Evolutionary conservation across 2,329 filamentous ascomycete species (phyloP).

Genomic region (Sclerotinia sclerotiorum): DNA sequence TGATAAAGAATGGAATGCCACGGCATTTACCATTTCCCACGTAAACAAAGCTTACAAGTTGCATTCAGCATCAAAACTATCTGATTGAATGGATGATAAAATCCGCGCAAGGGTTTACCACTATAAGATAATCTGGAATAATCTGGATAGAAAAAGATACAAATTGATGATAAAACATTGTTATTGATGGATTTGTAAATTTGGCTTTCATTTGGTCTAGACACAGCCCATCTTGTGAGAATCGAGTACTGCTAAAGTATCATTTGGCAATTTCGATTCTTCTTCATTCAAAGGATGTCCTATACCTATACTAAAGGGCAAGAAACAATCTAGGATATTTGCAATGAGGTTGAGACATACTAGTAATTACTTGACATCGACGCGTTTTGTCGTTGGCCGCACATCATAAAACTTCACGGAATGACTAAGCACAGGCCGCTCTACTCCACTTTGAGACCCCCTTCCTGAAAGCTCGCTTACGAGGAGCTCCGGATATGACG

Average conservation of each 20-base stretch:
- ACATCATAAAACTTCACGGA: not conserved
- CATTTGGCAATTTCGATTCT: not conserved
- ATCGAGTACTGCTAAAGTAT: not conserved
- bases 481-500: not conserved
- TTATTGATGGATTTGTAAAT: too few species aligned
- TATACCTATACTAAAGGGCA: not conserved
- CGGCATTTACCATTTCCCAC: not conserved
- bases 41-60: not conserved
- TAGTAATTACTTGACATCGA: not conserved
- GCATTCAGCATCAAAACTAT: not conserved
- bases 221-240: too few species aligned
- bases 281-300: not conserved
- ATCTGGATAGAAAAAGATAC: rapidly evolving
- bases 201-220: too few species aligned
- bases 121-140: too few species aligned
- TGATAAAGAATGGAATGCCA: not conserved
- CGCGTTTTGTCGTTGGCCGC: not conserved
- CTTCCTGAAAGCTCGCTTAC: too few species aligned
- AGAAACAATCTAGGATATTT: not conserved
- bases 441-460: too few species aligned
- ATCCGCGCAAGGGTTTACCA: too few species aligned
- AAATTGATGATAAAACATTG: not conserved
- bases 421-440: not conserved
- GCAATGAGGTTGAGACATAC: too few species aligned
- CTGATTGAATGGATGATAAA: not conserved